phyloP scores from a whole-genome alignment of 805 yeast species.

The Ogataea polymorpha region DNA sequence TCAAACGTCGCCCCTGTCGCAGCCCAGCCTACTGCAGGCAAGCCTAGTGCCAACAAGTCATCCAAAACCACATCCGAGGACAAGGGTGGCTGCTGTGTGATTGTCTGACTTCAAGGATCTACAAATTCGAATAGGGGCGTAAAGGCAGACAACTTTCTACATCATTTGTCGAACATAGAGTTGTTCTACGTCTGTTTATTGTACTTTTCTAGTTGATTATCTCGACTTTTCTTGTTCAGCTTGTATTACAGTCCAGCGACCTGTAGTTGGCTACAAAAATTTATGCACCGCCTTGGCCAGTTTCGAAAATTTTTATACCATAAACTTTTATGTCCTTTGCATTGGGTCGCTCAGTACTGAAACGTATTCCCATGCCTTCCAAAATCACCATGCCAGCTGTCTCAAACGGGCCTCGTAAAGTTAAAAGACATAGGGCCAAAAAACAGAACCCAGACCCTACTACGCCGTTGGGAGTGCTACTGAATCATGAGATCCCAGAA shows the following conservation, averaged over 20 bases:
- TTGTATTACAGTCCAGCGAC: slow-evolving; percentile 1
- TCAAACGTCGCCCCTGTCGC: slow-evolving; percentile 3
- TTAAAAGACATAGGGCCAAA: slow-evolving; percentile 46
- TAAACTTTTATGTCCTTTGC: slow-evolving; percentile 3
- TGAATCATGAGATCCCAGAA: slow-evolving; percentile 63
- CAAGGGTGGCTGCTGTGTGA: slow-evolving; percentile 12
- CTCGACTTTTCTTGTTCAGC: not conserved
- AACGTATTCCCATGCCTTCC: slow-evolving; percentile 5
- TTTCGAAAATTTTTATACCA: slow-evolving; percentile 2
- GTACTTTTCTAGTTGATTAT: slow-evolving; percentile 1
- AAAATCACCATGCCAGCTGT: slow-evolving; percentile 1
- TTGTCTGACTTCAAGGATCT: slow-evolving; percentile 4
- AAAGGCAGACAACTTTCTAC: not conserved
- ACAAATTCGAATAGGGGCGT: not conserved
- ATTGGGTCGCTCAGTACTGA: not conserved
- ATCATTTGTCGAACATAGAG: not conserved
- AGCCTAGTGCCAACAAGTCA: not conserved
- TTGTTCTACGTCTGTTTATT: not conserved
- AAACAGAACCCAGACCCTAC: slow-evolving; percentile 70
- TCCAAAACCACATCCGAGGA: slow-evolving; percentile 2
- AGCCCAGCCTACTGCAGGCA: slow-evolving; percentile 1
- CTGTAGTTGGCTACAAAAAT: slow-evolving; percentile 2
- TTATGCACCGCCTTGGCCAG: slow-evolving; percentile 2
- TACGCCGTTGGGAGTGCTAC: slow-evolving; percentile 74
- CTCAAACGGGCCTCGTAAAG: slow-evolving; percentile 1